A percentile compares a stretch with the other conserved stretches of the same genome.
Evolutionary conservation across 1,284 basidiomycete species (phyloP).

Genomic region (Cryptococcus wingfieldii): DNA sequence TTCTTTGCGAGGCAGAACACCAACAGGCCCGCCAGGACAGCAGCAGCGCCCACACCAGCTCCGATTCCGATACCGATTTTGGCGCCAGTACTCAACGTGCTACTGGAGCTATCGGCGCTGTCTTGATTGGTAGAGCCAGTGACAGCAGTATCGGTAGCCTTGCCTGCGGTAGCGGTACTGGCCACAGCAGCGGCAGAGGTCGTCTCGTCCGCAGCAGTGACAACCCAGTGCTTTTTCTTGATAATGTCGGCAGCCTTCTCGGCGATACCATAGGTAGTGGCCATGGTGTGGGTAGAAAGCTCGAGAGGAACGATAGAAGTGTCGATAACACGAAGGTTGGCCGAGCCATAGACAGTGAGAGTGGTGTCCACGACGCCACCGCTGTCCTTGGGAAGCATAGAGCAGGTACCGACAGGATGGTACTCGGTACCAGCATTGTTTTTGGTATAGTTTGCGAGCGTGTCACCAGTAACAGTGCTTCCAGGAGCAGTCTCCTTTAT

Average conservation of each 20-base stretch:
- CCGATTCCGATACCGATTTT: slow-evolving; percentile 43
- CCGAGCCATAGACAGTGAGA: slow-evolving; percentile 60
- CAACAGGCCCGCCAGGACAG: slow-evolving; percentile 32
- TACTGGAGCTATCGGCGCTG: background rate
- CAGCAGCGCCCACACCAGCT: slow-evolving; percentile 33
- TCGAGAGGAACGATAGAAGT: slow-evolving; percentile 51
- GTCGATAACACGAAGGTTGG: slow-evolving; percentile 52
- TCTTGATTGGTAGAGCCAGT: background rate
- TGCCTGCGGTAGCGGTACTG: slow-evolving; percentile 18
- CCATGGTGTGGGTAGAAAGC: slow-evolving; percentile 49
- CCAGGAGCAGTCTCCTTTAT: slow-evolving; percentile 31
- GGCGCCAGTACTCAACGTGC: slow-evolving; percentile 17
- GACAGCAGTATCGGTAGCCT: slow-evolving; percentile 25
- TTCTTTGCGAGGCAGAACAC: slow-evolving; percentile 27
- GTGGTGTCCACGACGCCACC: slow-evolving; percentile 65
- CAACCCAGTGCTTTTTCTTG: slow-evolving; percentile 44
- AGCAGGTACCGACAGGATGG: slow-evolving; percentile 60
- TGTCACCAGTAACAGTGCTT: slow-evolving; percentile 24
- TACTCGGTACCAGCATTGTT: slow-evolving; percentile 48
- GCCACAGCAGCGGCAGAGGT: background rate
- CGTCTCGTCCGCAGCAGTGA: slow-evolving; percentile 1
- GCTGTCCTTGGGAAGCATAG: slow-evolving; percentile 59
- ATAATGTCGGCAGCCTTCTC: slow-evolving; percentile 65
- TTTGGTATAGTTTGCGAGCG: slow-evolving; percentile 39
- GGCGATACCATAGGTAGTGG: slow-evolving; percentile 62